Evolutionary conservation across 2,329 filamentous ascomycete species (phyloP), one percentile per base, ranked within the genome.

Genomic region (Ceratocystis ficicola): DNA sequence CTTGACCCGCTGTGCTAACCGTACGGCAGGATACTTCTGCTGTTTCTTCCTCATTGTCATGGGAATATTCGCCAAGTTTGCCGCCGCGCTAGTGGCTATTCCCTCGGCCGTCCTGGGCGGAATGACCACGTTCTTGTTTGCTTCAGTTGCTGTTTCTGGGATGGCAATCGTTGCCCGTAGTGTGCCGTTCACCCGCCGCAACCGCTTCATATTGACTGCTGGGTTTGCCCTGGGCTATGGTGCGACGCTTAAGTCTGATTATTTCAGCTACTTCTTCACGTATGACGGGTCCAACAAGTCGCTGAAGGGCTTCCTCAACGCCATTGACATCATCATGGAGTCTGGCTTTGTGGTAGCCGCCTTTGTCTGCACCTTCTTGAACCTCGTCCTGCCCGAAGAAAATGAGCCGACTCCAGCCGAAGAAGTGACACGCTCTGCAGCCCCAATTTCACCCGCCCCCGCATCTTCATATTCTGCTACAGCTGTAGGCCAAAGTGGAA

Each of bases 51-150:
- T 94, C 10, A 75, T 94, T 68, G 74, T 94, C 70, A 90, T 91
- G 84, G 90, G 90, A 17, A 77, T 94, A 68, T 90, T 93, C 70
- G 84, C 88, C 70, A 94, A 94, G 75, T 92, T 93, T 70, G 89
- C 88, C 0, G 89, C 89, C 0, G 82, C 88, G 0, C 83, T 94
- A 3, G 87, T 90, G 3, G 82, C 88, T 3, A 93, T 94, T 69
- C 89, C 89, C 0, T 75, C 79, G 1, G 73, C 83, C 0, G 84
- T 87, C 1, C 79, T 88, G 1, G 86, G 85, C 46, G 86, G 85
- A 61, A 88, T 88, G 86, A 87, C 89, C 0, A 90, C 88, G 0
- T 94, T 94, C 74, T 80, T 94, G 25, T 94, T 92, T 76, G 81
- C 81, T 67, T 83, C 87, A 3, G 89, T 94, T 5, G 85, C 88